Evolutionary conservation across 2,329 filamentous ascomycete genomes (phyloP).

Genomic region (Phialophora chinensis): DNA sequence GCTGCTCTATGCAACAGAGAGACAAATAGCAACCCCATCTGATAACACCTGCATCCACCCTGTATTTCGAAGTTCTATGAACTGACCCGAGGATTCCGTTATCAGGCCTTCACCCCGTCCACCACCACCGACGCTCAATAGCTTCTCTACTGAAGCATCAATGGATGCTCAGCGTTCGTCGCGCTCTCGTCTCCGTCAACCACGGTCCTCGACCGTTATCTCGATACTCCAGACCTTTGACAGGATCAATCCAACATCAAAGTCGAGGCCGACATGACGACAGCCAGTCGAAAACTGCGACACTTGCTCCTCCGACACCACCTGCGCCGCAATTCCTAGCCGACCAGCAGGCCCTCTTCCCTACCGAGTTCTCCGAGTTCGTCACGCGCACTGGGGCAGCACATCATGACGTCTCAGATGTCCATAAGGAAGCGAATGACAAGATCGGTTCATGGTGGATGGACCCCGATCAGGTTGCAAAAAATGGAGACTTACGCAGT

Average conservation of each 20-base stretch:
- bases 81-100: background rate
- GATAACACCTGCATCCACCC: background rate
- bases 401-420: background rate
- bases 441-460: background rate
- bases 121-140: background rate
- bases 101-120: background rate
- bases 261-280: constrained; percentile 1
- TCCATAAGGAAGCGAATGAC: background rate
- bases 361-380: constrained; percentile 18
- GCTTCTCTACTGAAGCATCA: constrained; percentile 29
- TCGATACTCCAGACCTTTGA: background rate
- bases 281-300: background rate
- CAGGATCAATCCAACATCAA: background rate
- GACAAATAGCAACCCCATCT: background rate
- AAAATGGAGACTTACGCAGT: background rate
- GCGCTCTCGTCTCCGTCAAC: constrained; percentile 10
- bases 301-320: background rate
- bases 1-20: background rate
- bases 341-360: constrained; percentile 10
- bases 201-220: background rate
- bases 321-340: constrained; percentile 8
- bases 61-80: background rate
- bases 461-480: background rate
- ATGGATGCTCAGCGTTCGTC: constrained; percentile 33
- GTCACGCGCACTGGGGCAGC: constrained; percentile 4